Evolutionary conservation across 1,284 basidiomycete genomes (phyloP).

Genomic region (Gymnopus androsaceus): DNA sequence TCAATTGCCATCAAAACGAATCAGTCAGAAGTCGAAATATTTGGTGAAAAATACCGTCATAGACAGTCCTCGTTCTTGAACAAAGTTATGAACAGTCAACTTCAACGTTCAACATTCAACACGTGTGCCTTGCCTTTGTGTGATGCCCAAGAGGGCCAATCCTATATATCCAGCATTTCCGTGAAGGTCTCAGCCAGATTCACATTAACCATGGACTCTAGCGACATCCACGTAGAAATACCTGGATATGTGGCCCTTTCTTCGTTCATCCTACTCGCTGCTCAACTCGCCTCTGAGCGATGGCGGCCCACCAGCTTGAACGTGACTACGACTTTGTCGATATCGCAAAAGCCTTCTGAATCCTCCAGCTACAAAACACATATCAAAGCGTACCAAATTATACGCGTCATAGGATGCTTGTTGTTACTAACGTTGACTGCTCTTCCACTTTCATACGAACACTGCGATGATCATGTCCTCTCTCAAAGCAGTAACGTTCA

Average conservation of each 20-base stretch:
- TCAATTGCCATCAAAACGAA: too few species aligned
- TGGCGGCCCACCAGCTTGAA: not conserved
- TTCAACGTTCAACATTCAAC: too few species aligned
- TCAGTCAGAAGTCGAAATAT: too few species aligned
- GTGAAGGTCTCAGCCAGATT: too few species aligned
- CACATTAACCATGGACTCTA: too few species aligned
- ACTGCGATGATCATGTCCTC: not conserved
- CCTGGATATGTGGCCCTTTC: not conserved
- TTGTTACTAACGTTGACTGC: not conserved
- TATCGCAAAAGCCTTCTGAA: not conserved
- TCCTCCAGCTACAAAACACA: not conserved
- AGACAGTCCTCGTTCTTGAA: too few species aligned
- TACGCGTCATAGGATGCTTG: not conserved
- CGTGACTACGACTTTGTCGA: not conserved
- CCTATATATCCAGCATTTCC: too few species aligned
- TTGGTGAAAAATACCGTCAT: too few species aligned
- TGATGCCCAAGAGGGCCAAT: too few species aligned
- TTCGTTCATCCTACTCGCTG: not conserved
- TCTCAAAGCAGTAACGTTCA: not conserved
- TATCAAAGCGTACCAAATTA: not conserved
- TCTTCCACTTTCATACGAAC: not conserved
- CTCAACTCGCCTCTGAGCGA: not conserved
- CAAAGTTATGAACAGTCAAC: too few species aligned
- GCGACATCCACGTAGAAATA: too few species aligned
- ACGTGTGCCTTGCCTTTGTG: too few species aligned